Percentiles rank a stretch among this genome's conserved stretches.
Evolutionary conservation across 139 green algal species (phyloP).

Genomic region (Auxenochlorella pyrenoidosa): DNA sequence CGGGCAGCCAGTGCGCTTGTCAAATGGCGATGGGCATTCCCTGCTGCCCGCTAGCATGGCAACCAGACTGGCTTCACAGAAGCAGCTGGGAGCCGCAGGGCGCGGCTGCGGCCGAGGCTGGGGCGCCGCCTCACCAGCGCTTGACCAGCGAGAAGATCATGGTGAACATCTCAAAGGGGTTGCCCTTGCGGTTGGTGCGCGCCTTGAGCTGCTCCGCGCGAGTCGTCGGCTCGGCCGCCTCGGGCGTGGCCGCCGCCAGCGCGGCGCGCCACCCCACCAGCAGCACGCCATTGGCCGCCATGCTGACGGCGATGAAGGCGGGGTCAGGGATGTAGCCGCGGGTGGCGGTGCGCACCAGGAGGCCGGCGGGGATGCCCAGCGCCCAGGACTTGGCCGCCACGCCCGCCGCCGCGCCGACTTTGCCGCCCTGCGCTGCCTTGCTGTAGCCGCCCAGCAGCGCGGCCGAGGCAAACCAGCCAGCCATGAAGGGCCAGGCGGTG

Average conservation of each 20-base stretch:
- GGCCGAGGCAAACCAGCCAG: conserved; percentile 73
- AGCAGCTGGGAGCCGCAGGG: background rate
- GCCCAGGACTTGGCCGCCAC: conserved; percentile 79
- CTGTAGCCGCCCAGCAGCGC: conserved; percentile 65
- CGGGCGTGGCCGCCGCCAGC: conserved; percentile 55
- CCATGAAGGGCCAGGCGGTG: conserved; percentile 81
- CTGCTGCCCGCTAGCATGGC: too few species aligned
- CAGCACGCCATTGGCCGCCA: conserved; percentile 70
- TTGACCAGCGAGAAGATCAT: conserved; percentile 54
- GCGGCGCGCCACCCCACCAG: conserved; percentile 77
- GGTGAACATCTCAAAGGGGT: conserved; percentile 74
- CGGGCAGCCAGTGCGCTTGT: too few species aligned
- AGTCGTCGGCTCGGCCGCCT: conserved; percentile 30
- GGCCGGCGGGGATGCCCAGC: conserved; percentile 66
- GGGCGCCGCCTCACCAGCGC: conserved; percentile 14
- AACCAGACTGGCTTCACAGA: too few species aligned
- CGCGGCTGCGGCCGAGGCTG: background rate
- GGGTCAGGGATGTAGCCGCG: conserved; percentile 74
- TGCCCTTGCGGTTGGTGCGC: conserved; percentile 64
- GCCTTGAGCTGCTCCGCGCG: conserved; percentile 27
- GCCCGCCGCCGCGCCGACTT: conserved; percentile 51
- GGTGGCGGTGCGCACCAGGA: conserved; percentile 63
- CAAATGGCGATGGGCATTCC: too few species aligned
- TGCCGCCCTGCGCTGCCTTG: conserved; percentile 55
- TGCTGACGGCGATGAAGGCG: conserved; percentile 75